These are phyloP conservation scores for Ploettnerulaceae sp. DNA, from an alignment of 2,329 filamentous ascomycete genomes.

Conservation along the genomic window DNA sequence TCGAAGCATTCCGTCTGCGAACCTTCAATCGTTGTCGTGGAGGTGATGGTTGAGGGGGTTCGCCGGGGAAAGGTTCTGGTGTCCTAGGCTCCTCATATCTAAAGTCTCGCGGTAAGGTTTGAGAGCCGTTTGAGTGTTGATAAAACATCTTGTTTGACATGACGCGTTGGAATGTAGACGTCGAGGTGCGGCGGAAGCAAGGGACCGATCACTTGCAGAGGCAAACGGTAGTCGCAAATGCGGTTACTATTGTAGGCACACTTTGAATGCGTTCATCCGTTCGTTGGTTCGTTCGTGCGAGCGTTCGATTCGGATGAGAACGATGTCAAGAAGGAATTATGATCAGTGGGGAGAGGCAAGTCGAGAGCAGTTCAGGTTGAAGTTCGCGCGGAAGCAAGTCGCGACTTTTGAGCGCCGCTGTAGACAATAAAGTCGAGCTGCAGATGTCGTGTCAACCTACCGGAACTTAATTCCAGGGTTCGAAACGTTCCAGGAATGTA, in stretches of 20 bases:
- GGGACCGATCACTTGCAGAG: neutral
- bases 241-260: neutral
- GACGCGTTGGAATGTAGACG: constrained; percentile 21
- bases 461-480: constrained; percentile 1
- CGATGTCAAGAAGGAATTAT: neutral
- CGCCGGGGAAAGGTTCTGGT: constrained; percentile 26
- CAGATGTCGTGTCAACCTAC: neutral
- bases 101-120: constrained; percentile 32
- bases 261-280: too few species aligned
- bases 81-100: constrained; percentile 30
- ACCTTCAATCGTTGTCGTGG: constrained; percentile 32
- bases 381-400: neutral
- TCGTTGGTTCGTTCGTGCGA: too few species aligned
- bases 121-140: constrained; percentile 29
- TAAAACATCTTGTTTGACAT: constrained; percentile 23
- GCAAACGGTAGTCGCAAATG: neutral
- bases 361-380: neutral
- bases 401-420: too few species aligned
- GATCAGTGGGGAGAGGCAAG: neutral
- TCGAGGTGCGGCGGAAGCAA: constrained; percentile 8
- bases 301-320: neutral
- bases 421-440: constrained; percentile 1
- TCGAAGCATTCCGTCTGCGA: constrained; percentile 29
- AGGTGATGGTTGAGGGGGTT: constrained; percentile 27
- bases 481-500: neutral